Base-by-base conservation (phyloP, 2,329 filamentous ascomycete species). In the Nothomitra cinnamomea region DNA sequence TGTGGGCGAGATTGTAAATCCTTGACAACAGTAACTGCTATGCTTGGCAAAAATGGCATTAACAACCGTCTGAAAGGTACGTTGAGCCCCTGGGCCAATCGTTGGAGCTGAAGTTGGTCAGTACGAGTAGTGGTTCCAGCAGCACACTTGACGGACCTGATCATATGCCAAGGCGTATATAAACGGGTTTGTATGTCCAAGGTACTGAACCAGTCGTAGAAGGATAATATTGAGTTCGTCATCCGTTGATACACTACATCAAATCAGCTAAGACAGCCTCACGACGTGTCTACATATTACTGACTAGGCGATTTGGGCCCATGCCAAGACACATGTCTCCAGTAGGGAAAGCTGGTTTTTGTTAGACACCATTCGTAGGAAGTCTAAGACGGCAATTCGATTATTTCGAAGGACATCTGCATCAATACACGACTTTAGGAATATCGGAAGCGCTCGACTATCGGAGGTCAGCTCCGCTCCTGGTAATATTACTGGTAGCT, bases 161-260 rank as follows among this genome's bases (percentile, higher is more conserved):
- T 85, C 84, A 64, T 88, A 92, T 2, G 90, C 87, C 58, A 88
- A 78, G 3, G 83, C 84, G 53, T 83, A 87, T 7, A 94, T 73
- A 32, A 95, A 77, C 40, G 79, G 77, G 64, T 94, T 95, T 42
- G 78, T 73, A 67, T 92, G 84, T 6, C 90, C 90, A 7, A 96
- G 72, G 63, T 92, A 95, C 55, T 94, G 85, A 7, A 95, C 74
- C 5, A 96, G 75, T 58, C 85, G 82, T 54, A 94, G 75, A 28
- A 98, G 71, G 21, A 92, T 83, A 52, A 95, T 77, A 60, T 92
- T 92, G 54, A 95, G 77, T 63, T 95, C 87, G 57, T 90, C 80
- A 57, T 92, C 79, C 77, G 45, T 85, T 83, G 8, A 83, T 75
- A 55, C 80, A 82, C 53, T 15, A 28, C 55, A 45, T 28, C 7